Base-by-base conservation (phyloP, 192 early-diverging fungal species). In the Gigaspora rosea region DNA sequence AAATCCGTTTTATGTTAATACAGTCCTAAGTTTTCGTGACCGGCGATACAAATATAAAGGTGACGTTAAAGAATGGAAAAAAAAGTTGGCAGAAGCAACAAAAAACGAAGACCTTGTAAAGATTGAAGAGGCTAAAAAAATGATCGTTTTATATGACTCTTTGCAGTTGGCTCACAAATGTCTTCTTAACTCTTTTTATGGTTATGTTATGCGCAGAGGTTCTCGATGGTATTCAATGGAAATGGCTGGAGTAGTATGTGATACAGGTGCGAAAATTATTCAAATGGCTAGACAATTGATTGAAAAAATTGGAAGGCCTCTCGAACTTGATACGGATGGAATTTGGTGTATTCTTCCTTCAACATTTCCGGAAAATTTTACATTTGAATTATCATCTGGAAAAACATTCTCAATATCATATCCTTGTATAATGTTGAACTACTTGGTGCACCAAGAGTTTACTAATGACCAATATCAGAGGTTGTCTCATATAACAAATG, bases 181-280 rank as follows among this genome's bases (percentile, higher is more conserved):
- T 82, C 93, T 94, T 83, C 83, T 92, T 35, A 93, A 94, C 81
- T 98, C 96, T 12, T 99, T 98, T 81, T 99, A 99, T 77, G 97
- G 97, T 20, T 99, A 99, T 82, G 97, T 99, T 13, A 99, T 98
- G 98, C 85, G 96, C 73, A 99, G 97, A 86, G 96, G 96, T 7
- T 94, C 96, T 2, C 90, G 98, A 50, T 99, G 98, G 98, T 95
- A 95, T 82, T 97, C 96, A 10, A 92, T 99, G 86, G 96, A 97
- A 83, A 99, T 99, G 98, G 98, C 96, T 0, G 98, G 98, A 22
- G 95, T 99, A 33, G 96, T 98, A 57, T 99, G 98, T 82, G 78
- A 96, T 71, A 99, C 96, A 5, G 98, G 98, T 5, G 91, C 98
- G 11, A 92, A 88, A 52, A 97, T 99, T 78, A 99, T 99, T 82